These are phyloP conservation scores for Jaenimonas drosophilae DNA, from an alignment of 208 protist genomes.

Conservation along the genomic window DNA sequence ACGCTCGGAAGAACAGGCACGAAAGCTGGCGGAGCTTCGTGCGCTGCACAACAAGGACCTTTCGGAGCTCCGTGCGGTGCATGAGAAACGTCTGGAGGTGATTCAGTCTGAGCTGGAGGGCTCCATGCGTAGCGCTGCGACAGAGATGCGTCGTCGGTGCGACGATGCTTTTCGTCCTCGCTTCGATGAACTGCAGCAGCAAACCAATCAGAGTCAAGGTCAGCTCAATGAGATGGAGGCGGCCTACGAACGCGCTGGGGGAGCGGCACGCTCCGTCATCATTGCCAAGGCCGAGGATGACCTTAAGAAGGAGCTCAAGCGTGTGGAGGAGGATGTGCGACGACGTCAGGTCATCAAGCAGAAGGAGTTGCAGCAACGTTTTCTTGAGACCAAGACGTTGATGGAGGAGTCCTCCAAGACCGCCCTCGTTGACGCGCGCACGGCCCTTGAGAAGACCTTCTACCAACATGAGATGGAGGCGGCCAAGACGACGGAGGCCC, in stretches of 20 bases:
- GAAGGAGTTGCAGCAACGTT: not conserved
- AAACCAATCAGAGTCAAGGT: not conserved
- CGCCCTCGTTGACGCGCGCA: not conserved
- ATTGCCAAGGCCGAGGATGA: not conserved
- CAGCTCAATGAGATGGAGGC: not conserved
- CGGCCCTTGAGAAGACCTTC: not conserved
- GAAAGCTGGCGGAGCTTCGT: not conserved
- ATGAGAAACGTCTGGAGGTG: not conserved
- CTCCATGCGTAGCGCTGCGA: too few species aligned
- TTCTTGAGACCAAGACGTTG: not conserved
- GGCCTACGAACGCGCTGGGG: not conserved
- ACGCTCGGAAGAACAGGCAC: constrained; percentile 7
- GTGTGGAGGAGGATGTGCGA: not conserved
- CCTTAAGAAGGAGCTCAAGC: not conserved
- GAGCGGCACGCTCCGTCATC: not conserved
- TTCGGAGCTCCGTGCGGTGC: not conserved
- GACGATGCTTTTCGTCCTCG: too few species aligned
- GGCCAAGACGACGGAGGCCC: not conserved
- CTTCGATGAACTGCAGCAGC: not conserved
- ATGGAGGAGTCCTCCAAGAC: constrained; percentile 1
- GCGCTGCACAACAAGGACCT: not conserved
- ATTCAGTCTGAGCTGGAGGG: constrained; percentile 14
- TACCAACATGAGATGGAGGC: constrained; percentile 2
- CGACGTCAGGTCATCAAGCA: not conserved
- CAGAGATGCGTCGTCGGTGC: too few species aligned